These are phyloP conservation scores for Xylaria sp. DNA, from an alignment of 2,329 filamentous ascomycete species.

Conservation along the genomic window DNA sequence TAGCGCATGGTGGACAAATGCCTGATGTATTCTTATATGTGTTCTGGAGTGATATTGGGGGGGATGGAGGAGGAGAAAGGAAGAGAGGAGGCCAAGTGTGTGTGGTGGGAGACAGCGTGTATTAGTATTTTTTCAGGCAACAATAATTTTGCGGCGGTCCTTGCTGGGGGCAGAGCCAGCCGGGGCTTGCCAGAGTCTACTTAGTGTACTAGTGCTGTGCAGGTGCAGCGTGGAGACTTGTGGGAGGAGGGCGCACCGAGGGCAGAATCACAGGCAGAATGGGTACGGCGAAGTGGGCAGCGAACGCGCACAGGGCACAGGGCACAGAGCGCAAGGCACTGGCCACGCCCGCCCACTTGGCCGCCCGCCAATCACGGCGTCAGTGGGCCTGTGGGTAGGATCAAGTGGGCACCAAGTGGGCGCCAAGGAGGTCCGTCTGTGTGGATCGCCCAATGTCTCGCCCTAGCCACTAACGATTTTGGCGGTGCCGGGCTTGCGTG, in stretches of 20 bases:
- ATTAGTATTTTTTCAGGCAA: constrained; percentile 44
- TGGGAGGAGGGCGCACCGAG: not conserved
- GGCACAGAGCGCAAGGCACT: not conserved
- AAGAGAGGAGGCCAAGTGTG: constrained; percentile 33
- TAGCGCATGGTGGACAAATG: constrained; percentile 64
- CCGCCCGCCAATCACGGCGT: not conserved
- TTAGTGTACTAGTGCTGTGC: too few species aligned
- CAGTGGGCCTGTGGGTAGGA: not conserved
- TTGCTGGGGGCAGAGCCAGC: not conserved
- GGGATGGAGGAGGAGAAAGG: constrained; percentile 44
- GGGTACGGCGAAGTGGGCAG: constrained; percentile 4
- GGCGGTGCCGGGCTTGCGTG: constrained; percentile 27
- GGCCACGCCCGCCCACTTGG: too few species aligned
- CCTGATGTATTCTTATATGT: constrained; percentile 43
- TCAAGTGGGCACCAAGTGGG: constrained; percentile 2
- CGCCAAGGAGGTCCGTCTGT: constrained; percentile 7
- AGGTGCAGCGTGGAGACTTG: too few species aligned
- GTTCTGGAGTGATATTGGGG: constrained; percentile 38
- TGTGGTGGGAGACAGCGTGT: constrained; percentile 32
- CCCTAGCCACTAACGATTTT: constrained; percentile 37
- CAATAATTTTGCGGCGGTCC: constrained; percentile 23
- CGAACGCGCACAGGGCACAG: not conserved
- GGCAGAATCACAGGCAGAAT: constrained; percentile 18
- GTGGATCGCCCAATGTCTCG: constrained; percentile 30
- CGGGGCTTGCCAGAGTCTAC: too few species aligned